Conservation (phyloP, 176 grass and related monocot genomes). For the Cenchrus purpureus region DNA sequence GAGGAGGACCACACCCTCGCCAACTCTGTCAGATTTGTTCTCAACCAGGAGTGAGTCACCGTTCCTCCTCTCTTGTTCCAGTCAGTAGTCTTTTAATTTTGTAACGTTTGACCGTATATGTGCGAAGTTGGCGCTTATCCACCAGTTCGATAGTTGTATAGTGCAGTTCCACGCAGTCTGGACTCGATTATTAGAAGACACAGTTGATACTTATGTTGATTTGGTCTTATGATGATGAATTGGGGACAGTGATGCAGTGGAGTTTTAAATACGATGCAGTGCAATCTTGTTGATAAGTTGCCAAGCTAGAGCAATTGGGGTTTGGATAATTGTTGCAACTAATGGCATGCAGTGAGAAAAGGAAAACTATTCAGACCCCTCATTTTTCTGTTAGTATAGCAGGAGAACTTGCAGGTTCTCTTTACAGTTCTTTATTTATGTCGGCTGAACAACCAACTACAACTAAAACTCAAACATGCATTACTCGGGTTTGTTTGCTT, state of each 20-base stretch:
- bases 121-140: background rate
- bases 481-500: no score
- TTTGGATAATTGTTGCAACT: no score
- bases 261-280: background rate
- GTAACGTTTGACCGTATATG: background rate
- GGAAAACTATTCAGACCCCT: no score
- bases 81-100: background rate
- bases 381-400: no score
- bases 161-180: background rate
- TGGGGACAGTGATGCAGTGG: background rate
- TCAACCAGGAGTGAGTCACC: conserved; percentile 87
- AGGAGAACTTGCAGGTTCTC: no score
- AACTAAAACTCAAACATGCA: no score
- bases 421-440: no score
- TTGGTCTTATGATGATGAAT: background rate
- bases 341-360: no score
- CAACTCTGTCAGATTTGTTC: conserved; percentile 75
- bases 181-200: background rate
- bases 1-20: conserved; percentile 87
- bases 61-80: background rate
- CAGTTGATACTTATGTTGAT: background rate
- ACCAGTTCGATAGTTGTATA: background rate
- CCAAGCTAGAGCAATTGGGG: background rate
- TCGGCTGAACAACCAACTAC: no score
- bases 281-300: background rate